Conservation (phyloP, 1,139 yeast genomes). For the Hyphopichia burtonii region DNA sequence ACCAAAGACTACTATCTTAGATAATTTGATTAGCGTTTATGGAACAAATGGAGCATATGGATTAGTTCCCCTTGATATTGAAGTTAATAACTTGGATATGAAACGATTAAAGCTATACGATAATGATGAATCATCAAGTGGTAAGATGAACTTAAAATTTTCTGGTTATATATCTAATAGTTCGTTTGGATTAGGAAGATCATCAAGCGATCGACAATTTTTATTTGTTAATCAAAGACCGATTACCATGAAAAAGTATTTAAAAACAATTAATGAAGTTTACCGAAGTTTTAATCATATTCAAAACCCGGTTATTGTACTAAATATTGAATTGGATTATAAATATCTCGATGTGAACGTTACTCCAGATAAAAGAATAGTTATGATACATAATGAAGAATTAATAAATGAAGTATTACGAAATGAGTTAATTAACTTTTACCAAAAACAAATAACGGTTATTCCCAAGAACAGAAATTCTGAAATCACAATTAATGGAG, state of each 20-base stretch:
- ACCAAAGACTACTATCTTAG: conserved; percentile 26
- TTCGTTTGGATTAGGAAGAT: conserved; percentile 69
- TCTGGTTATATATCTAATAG: conserved; percentile 71
- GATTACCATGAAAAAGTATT: conserved; percentile 52
- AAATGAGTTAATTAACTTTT: conserved; percentile 39
- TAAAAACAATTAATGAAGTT: conserved; percentile 66
- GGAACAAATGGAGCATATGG: conserved; percentile 68
- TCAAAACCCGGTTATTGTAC: conserved; percentile 71
- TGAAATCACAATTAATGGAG: conserved; percentile 4
- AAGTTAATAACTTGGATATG: conserved; percentile 19
- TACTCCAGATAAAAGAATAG: conserved; percentile 82
- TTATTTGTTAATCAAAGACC: conserved; percentile 78
- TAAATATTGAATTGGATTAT: conserved; percentile 57
- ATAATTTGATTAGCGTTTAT: conserved; percentile 64
- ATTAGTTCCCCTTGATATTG: conserved; percentile 46
- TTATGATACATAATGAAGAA: conserved; percentile 67
- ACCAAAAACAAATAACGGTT: conserved; percentile 43
- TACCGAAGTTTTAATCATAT: conserved; percentile 69
- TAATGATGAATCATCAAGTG: conserved; percentile 7
- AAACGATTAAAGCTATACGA: conserved; percentile 13
- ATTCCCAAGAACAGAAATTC: conserved; percentile 32
- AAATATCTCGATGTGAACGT: conserved; percentile 73
- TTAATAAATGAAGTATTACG: conserved; percentile 52
- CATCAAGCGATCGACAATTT: conserved; percentile 71
- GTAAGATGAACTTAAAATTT: conserved; percentile 25